Base-by-base conservation (phyloP, 495 filamentous ascomycete species). In the Sporormia fimetaria region DNA sequence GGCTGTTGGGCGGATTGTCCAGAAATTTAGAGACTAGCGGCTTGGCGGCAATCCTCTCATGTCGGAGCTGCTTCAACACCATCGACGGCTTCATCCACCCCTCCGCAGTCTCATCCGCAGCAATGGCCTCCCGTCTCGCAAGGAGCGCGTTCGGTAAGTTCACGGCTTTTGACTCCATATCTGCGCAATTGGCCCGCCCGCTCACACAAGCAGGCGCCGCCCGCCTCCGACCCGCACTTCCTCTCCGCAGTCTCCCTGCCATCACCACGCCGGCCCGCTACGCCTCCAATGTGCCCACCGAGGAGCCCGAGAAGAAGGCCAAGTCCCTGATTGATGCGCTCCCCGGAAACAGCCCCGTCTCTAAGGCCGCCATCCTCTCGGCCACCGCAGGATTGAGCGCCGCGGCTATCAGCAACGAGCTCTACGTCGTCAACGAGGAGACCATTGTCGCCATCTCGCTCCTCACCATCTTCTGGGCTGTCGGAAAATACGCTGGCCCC, bases 361-460 rank as follows among this genome's bases (percentile, higher is more conserved):
- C 84, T 63, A 99, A 96, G 76, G 86, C 85, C 48, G 92, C 92
- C 58, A 83, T 93, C 63, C 76, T 99, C 42, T 96, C 90, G 55
- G 86, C 85, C 43, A 79, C 78, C 42, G 85, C 92, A 60, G 87
- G 85, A 69, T 59, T 87, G 47, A 86, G 83, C 52, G 73, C 94
- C 56, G 90, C 87, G 58, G 92, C 90, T 57, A 87, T 99, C 69
- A 88, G 81, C 79, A 99, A 94, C 67, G 92, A 99, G 71, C 80
- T 96, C 70, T 99, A 95, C 65, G 84, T 99, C 62, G 71, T 99
- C 64, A 99, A 96, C 68, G 88, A 96, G 71, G 92, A 99, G 71
- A 74, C 87, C 43, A 78, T 99, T 56, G 81, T 92, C 54, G 81
- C 82, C 39, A 71, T 99, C 67, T 84, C 77, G 61, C 68, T 95